Conservation (phyloP, 2,329 filamentous ascomycete genomes). For the Hymenoscyphus linearis region DNA sequence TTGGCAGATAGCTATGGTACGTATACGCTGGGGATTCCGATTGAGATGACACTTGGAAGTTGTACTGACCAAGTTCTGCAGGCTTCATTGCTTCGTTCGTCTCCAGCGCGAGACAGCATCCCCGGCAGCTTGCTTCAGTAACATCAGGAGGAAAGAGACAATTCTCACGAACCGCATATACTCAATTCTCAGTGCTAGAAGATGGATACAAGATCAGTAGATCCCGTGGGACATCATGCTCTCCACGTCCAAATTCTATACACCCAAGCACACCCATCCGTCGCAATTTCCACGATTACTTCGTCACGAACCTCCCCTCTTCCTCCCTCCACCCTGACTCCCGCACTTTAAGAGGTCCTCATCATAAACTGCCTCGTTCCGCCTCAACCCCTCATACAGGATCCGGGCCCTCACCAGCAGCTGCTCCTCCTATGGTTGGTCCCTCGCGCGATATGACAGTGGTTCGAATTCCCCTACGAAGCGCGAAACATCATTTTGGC, state of each 20-base stretch:
- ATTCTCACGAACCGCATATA: conserved; percentile 9
- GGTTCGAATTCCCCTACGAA: conserved; percentile 87
- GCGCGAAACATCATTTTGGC: conserved; percentile 95
- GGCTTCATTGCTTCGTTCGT: conserved; percentile 30
- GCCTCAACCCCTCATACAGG: conserved; percentile 74
- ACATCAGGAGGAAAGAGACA: background rate
- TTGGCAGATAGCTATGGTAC: conserved; percentile 32
- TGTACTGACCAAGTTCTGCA: conserved; percentile 6
- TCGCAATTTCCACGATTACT: conserved; percentile 80
- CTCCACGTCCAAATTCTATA: background rate
- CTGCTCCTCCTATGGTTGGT: conserved; percentile 55
- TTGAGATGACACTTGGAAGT: background rate
- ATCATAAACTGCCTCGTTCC: conserved; percentile 81
- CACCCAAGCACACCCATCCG: conserved; percentile 5
- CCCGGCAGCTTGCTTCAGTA: background rate
- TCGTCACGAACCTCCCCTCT: conserved; percentile 90
- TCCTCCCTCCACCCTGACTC: conserved; percentile 90
- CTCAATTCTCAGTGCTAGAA: conserved; percentile 5
- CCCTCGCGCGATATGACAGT: conserved; percentile 76
- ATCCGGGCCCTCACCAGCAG: conserved; percentile 47
- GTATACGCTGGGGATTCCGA: background rate
- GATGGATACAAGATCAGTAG: background rate
- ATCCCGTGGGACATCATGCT: background rate
- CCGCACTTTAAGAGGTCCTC: conserved; percentile 54
- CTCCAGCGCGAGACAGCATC: conserved; percentile 10